Base-by-base conservation (phyloP, 305 asterid species). In the Fraxinus floribunda region DNA sequence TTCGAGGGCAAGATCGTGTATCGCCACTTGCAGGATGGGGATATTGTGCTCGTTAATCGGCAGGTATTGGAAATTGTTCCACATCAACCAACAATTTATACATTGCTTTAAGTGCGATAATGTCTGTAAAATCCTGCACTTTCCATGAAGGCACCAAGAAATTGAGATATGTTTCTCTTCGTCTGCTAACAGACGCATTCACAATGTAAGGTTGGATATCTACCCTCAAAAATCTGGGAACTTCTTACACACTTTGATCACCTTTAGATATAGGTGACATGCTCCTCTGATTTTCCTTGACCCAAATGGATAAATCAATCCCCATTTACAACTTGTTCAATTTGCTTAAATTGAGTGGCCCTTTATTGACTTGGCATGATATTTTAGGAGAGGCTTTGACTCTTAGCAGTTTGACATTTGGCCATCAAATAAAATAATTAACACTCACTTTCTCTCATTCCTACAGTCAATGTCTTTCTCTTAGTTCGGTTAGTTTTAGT, bases 21-120 rank as follows among this genome's bases (percentile, higher is more conserved):
- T 85, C 97, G 99, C 73, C 99, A 96, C 90, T 87, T 96, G 92
- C 94, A 89, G 86, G 99, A 96, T 89, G 99, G 99, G 76, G 99
- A 96, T 88, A 88, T 96, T 81, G 99, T 96, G 82, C 98, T 96
- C 85, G 98, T 94, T 71, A 96, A 96, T 88, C 92, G 99, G 34
- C 99, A 96, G 98, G 99, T 96, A 86, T 71, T 70, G 76, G 66
- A 78, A 81, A 39, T 30, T 75, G 80, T 49, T 83, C 81, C 62
- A 78, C 44, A 75, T 82, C 34, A 57, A 77, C 76, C 77, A 36
- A 24, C 64, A 74, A 4, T 39, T 62, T 16, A 72, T 81, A 26
- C 81, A 52, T 74, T 76, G 22, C 78, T 81, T 46, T 85, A 68
- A 44, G 70, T 46, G 7, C 22, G 76, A 77, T 5, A 35, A 7